Base-by-base conservation (phyloP, 495 filamentous ascomycete species). In the Durotheca rogersii region DNA sequence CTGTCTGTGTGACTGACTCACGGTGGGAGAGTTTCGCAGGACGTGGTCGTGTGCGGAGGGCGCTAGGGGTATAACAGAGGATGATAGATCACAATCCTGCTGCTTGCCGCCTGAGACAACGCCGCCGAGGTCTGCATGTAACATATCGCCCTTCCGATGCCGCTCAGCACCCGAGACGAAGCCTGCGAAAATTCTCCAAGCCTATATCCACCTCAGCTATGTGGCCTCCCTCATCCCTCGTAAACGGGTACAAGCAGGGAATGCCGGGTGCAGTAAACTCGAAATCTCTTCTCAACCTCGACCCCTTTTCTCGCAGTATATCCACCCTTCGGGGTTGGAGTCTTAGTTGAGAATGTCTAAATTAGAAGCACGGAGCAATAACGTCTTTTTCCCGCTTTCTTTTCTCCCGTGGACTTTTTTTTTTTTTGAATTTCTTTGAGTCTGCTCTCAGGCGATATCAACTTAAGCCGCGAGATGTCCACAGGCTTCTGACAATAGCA, bases 121-220 rank as follows among this genome's bases (percentile, higher is more conserved):
- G 1, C 12, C 18, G 39, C 42, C 16, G 15, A 16, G 14, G 15
- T 30, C 49, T 58, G 44, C 55, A 49, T 53, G 55, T 51, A 35
- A 57, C 9, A 30, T 47, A 45, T 45, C 34, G 36, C 49, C 16
- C 30, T 49, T 53, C 55, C 55, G 55, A 58, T 58, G 40, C 55
- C 55, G 55, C 55, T 53, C 55, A 34, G 49, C 55, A 58, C 33
- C 44, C 45, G 37, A 39, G 41, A 15, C 44, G 18, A 35, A 30
- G 44, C 38, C 36, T 51, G n/a, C 23, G 34, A 46, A n/a, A 29
- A 40, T 9, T 27, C 23, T 4, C 9, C 23, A 9, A 27, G 23
- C 9, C 23, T 9, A 9, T 27, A 4, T 27, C 4, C 9, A 4
- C 23, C 23, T 27, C 23, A 9, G 23, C 23, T 27, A 9, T 27